Conservation (phyloP, 1,139 yeast species). For the Yamadazyma triangularis region DNA sequence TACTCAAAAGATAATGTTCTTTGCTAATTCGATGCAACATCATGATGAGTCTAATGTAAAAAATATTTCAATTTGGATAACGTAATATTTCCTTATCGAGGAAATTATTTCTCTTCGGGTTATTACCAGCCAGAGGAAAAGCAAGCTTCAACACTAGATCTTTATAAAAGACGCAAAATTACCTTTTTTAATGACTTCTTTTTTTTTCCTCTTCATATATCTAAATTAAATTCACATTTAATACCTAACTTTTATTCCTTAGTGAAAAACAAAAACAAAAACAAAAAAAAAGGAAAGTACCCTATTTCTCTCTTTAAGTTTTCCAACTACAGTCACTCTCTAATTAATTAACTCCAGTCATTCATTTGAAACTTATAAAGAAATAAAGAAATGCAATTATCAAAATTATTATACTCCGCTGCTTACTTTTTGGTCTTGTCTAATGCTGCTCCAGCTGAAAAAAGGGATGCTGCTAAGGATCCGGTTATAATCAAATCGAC, state of each 20-base stretch:
- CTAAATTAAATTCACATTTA: neutral
- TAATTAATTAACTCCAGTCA: constrained; percentile 19
- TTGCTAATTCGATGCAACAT: no score
- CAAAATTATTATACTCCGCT: constrained; percentile 22
- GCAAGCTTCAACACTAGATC: no score
- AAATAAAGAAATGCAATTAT: constrained; percentile 25
- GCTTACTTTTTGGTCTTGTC: constrained; percentile 16
- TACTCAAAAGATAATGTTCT: no score
- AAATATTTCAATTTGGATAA: no score
- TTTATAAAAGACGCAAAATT: no score
- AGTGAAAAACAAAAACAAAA: no score
- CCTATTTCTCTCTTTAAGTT: constrained; percentile 5
- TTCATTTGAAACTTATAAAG: constrained; percentile 10
- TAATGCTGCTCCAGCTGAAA: constrained; percentile 26
- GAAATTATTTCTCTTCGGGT: no score
- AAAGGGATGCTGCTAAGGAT: constrained; percentile 22
- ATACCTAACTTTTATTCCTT: constrained; percentile 1
- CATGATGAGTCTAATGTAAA: no score
- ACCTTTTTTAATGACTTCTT: no score
- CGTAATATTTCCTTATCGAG: no score
- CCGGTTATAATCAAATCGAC: constrained; percentile 32
- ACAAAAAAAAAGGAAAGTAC: neutral
- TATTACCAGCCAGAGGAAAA: no score
- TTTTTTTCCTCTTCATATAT: neutral
- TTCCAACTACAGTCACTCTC: constrained; percentile 13